These are phyloP conservation scores for Daldinia bambusicola DNA, from an alignment of 495 filamentous ascomycete species.

Conservation along the genomic window DNA sequence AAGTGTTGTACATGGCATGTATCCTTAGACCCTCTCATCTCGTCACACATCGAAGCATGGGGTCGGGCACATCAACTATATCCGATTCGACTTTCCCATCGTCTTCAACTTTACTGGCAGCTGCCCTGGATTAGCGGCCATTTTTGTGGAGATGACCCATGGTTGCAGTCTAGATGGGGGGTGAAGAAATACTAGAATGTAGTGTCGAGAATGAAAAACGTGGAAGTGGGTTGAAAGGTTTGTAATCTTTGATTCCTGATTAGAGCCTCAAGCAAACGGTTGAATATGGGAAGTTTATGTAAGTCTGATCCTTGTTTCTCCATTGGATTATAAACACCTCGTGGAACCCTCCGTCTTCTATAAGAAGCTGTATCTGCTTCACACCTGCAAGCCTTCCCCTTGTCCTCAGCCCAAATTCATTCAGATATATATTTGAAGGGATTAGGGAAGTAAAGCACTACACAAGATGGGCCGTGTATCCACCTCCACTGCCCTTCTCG, in stretches of 20 bases:
- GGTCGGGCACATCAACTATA: constrained; percentile 29
- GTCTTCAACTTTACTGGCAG: constrained; percentile 35
- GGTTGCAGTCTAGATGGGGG: constrained; percentile 18
- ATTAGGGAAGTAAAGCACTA: constrained; percentile 14
- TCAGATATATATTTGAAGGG: constrained; percentile 13
- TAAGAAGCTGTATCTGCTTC: constrained; percentile 11
- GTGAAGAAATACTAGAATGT: constrained; percentile 19
- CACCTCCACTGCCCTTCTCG: constrained; percentile 36
- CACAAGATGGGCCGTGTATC: constrained; percentile 36
- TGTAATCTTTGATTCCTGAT: constrained; percentile 27
- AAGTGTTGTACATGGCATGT: neutral
- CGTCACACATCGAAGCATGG: constrained; percentile 24
- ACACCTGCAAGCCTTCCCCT: constrained; percentile 2
- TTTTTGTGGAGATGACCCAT: constrained; percentile 35
- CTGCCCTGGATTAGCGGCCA: neutral
- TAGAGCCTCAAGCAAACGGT: constrained; percentile 38
- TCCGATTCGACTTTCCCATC: constrained; percentile 34
- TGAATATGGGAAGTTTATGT: constrained; percentile 14
- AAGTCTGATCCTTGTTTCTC: constrained; percentile 15
- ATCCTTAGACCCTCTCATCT: constrained; percentile 13
- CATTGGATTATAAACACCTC: constrained; percentile 30
- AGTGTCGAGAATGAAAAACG: neutral
- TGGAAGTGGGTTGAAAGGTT: constrained; percentile 19
- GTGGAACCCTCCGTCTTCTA: constrained; percentile 21
- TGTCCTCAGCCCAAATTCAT: neutral